These are phyloP conservation scores for Aspergillus bertholletiae DNA, from an alignment of 495 filamentous ascomycete species.

Conservation along the genomic window DNA sequence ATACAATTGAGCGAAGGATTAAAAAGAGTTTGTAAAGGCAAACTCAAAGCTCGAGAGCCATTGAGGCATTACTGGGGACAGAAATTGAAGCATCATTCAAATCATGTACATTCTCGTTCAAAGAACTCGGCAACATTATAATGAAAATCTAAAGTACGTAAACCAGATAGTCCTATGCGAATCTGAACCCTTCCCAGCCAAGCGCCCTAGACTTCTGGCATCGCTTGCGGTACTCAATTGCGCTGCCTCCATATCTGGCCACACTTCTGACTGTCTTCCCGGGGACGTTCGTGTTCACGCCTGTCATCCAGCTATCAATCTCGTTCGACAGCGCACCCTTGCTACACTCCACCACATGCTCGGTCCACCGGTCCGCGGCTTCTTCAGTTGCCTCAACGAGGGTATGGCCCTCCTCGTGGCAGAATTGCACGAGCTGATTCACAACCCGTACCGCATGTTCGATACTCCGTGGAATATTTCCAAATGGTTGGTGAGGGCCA, in stretches of 20 bases:
- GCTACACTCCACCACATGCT: constrained; percentile 22
- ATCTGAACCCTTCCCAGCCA: background rate
- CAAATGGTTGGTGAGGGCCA: constrained; percentile 29
- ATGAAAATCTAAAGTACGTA: too few relatives aligned
- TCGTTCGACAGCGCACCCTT: constrained; percentile 34
- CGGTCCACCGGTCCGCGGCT: constrained; percentile 20
- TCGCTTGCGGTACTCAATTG: background rate
- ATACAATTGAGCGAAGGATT: too few relatives aligned
- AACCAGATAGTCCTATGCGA: too few relatives aligned
- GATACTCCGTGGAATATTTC: constrained; percentile 46
- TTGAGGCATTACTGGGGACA: too few relatives aligned
- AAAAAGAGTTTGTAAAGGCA: too few relatives aligned
- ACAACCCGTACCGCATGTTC: constrained; percentile 25
- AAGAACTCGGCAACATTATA: too few relatives aligned
- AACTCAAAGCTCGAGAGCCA: too few relatives aligned
- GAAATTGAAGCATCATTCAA: too few relatives aligned
- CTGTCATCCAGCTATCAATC: constrained; percentile 40
- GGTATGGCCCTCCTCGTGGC: constrained; percentile 8
- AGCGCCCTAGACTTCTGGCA: background rate
- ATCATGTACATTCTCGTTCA: too few relatives aligned
- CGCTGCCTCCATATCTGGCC: constrained; percentile 1
- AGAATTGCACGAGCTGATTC: constrained; percentile 12
- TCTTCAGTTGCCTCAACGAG: constrained; percentile 14
- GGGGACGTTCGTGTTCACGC: constrained; percentile 32
- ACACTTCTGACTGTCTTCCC: background rate